These are phyloP conservation scores for Plasmodium gallinaceum DNA, from an alignment of 169 alveolate species.

Conservation along the genomic window DNA sequence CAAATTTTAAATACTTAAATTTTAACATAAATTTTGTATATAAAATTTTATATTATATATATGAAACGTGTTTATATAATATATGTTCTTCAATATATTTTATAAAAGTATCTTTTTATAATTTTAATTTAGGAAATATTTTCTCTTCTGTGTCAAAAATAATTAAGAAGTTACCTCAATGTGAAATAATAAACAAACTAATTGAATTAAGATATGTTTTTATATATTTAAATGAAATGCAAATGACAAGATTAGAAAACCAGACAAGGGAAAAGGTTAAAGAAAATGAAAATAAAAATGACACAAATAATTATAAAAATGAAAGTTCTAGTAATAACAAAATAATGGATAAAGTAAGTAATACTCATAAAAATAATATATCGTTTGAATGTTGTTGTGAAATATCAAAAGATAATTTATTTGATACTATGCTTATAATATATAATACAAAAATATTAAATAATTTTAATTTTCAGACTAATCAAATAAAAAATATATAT, in stretches of 20 bases:
- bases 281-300: not conserved
- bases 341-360: not conserved
- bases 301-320: not conserved
- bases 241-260: too few species aligned
- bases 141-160: constrained; percentile 13
- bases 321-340: not conserved
- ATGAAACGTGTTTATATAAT: constrained; percentile 37
- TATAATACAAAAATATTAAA: constrained; percentile 26
- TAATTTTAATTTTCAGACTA: constrained; percentile 27
- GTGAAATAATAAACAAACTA: not conserved
- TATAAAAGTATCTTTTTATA: constrained; percentile 14
- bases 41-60: constrained; percentile 48
- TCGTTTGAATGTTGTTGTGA: too few species aligned
- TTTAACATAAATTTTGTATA: constrained; percentile 32
- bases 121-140: constrained; percentile 18
- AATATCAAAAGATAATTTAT: too few species aligned
- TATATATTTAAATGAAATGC: not conserved
- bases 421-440: not conserved
- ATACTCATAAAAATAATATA: too few species aligned
- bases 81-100: constrained; percentile 47
- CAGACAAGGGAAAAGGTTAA: not conserved
- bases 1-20: constrained; percentile 12
- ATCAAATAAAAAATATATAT: constrained; percentile 10
- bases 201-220: constrained; percentile 20
- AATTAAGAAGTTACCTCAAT: constrained; percentile 8